Evolutionary conservation across 2,329 filamentous ascomycete species (phyloP), one percentile per base, ranked within the genome.

Genomic region (Xylaria sp.): DNA sequence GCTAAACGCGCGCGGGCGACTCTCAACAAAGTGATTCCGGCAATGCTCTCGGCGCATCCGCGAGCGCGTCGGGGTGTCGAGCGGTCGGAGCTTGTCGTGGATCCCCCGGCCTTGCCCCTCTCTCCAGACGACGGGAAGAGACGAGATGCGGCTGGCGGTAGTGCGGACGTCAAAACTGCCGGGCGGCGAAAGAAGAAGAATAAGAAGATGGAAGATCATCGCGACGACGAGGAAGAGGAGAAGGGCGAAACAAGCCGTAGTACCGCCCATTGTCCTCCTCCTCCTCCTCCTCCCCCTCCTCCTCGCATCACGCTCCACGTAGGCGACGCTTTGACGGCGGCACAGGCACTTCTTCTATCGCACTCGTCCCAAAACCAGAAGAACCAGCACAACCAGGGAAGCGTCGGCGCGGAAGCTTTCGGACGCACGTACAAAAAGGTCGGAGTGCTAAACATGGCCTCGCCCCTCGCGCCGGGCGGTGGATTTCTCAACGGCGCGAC

Each of bases 361-460:
- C 42, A 49, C 11, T 51, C n/a, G n/a, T 31, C 33, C 44, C 54
- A 54, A 48, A 33, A 63, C 10, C 36, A 62, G 20, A 20, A n/a
- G 17, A 31, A 44, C 17, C 38, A 62, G 7, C 20, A 36, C 28
- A 42, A 28, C 20, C 6, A 44, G 13, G 54, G 40, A n/a, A 26
- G 33, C 10, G 9, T 7, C 3, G 11, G 31, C 31, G 31, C n/a
- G 7, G 40, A 40, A 0, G 28, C 7, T 9, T 2, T 15, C 11
- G 36, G 28, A 2, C 53, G 28, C 26, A 10, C 10, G 38, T 13
- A 36, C 7, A 40, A n/a, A 58, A 79, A 84, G 44, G 81, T 88
- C 1, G 86, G 83, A 4, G 80, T 91, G 28, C 80, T 91, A 3
- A 90, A 89, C 76, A 90, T 90, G 88, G 88, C 88, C 0, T 90